Evolutionary conservation across 768 basidiomycete species (phyloP).

Genomic region (Tricholoma saponaceum): DNA sequence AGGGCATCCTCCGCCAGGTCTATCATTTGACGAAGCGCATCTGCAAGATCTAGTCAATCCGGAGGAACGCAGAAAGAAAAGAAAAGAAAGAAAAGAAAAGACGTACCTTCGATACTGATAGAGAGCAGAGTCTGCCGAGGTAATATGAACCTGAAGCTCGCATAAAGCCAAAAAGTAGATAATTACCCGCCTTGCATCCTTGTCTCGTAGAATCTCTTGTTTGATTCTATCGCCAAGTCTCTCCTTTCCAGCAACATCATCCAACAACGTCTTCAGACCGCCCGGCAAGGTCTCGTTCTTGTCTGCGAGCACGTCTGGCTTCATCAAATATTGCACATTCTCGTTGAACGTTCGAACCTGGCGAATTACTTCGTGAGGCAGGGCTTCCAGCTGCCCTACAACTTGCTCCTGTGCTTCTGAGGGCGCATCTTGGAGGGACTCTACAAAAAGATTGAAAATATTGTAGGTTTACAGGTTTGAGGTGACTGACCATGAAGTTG

Average conservation of each 20-base stretch:
- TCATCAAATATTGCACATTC: slow-evolving; percentile 27
- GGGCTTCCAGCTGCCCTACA: slow-evolving; percentile 24
- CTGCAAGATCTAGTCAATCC: not conserved
- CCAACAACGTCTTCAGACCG: slow-evolving; percentile 26
- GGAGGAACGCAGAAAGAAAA: not conserved
- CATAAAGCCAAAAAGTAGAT: not conserved
- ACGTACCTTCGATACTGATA: not conserved
- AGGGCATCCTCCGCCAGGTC: slow-evolving; percentile 1
- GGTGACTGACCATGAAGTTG: not conserved
- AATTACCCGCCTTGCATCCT: not conserved
- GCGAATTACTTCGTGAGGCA: slow-evolving; percentile 27
- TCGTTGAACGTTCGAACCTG: slow-evolving; percentile 28
- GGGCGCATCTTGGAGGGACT: slow-evolving; percentile 8
- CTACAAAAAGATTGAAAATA: not conserved
- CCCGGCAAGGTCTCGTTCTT: slow-evolving; percentile 21
- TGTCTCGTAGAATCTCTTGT: not conserved
- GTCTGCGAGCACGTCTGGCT: slow-evolving; percentile 12
- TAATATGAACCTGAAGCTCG: not conserved
- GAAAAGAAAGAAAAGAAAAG: not conserved
- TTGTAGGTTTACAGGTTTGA: not conserved
- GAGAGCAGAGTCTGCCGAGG: not conserved
- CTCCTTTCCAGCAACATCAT: slow-evolving; percentile 30
- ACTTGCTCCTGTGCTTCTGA: slow-evolving; percentile 16
- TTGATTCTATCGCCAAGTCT: slow-evolving; percentile 19
- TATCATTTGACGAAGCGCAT: not conserved